phyloP scores from a whole-genome alignment of 345 rosid species.

The Noccaea bulbosa region DNA sequence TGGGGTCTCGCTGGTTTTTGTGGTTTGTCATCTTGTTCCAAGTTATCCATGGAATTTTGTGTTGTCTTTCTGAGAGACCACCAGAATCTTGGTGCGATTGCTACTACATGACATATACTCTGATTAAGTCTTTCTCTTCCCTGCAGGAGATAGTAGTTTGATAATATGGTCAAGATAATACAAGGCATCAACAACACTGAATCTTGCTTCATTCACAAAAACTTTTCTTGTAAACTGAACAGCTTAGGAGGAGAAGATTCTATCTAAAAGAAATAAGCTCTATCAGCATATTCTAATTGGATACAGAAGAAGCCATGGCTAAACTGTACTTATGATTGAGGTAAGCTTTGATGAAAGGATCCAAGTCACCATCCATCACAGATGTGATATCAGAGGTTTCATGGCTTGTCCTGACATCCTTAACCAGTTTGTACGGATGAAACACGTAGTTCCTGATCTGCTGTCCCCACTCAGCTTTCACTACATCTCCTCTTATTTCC shows the following conservation, averaged over 20 bases:
- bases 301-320: conserved; percentile 45
- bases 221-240: neutral
- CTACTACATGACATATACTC: too few relatives aligned
- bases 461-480: conserved; percentile 99
- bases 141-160: too few relatives aligned
- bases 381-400: conserved; percentile 86
- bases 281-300: conserved; percentile 33
- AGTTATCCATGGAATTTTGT: too few relatives aligned
- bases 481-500: conserved; percentile 92
- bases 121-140: too few relatives aligned
- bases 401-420: conserved; percentile 75
- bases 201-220: too few relatives aligned
- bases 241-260: conserved; percentile 8
- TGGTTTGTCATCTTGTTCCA: too few relatives aligned
- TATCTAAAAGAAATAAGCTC: conserved; percentile 23
- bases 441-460: conserved; percentile 91
- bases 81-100: too few relatives aligned
- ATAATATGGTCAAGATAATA: too few relatives aligned
- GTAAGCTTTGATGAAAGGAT: conserved; percentile 85
- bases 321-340: conserved; percentile 73
- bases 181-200: too few relatives aligned
- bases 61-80: too few relatives aligned
- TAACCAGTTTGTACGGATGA: conserved; percentile 96
- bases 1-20: too few relatives aligned
- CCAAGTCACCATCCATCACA: conserved; percentile 97